phyloP scores from a whole-genome alignment of 2,329 filamentous ascomycete genomes.

The Cryphonectria radicalis region DNA sequence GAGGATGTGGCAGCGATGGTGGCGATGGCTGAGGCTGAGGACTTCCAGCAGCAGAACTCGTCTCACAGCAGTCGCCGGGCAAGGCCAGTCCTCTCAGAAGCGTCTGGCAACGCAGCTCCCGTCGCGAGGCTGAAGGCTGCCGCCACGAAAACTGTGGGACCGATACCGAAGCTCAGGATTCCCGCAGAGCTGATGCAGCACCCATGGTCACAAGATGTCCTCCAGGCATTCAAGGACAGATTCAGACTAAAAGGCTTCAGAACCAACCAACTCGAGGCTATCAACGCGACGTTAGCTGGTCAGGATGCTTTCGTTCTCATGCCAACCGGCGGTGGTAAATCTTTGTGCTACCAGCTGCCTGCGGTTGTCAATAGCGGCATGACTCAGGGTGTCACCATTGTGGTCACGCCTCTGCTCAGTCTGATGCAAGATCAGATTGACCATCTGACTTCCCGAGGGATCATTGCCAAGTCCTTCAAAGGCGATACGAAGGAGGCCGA shows the following conservation, averaged over 20 bases:
- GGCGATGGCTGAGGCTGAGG: conserved; percentile 55
- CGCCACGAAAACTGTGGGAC: conserved; percentile 37
- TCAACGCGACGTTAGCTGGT: conserved; percentile 87
- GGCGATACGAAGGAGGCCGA: conserved; percentile 70
- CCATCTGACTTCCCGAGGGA: conserved; percentile 74
- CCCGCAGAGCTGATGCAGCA: conserved; percentile 63
- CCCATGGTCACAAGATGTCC: conserved; percentile 87
- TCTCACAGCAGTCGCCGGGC: conserved; percentile 32
- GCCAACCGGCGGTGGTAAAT: conserved; percentile 97
- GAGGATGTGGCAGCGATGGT: conserved; percentile 54
- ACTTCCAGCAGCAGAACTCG: conserved; percentile 51
- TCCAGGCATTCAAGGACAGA: conserved; percentile 75
- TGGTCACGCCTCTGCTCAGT: conserved; percentile 92
- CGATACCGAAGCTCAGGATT: conserved; percentile 42
- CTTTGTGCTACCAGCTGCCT: conserved; percentile 93
- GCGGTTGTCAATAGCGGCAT: conserved; percentile 80
- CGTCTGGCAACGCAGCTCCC: conserved; percentile 50
- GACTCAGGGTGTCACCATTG: conserved; percentile 85
- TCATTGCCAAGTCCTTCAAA: conserved; percentile 83
- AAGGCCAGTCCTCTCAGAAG: conserved; percentile 50
- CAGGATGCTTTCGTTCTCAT: conserved; percentile 95
- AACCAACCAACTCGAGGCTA: conserved; percentile 89
- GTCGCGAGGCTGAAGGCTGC: conserved; percentile 40
- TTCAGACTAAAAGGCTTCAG: conserved; percentile 89
- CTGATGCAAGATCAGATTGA: conserved; percentile 97